These are phyloP conservation scores for Globisporangium cederbergense DNA, from an alignment of 352 stramenopile genomes.

Conservation along the genomic window DNA sequence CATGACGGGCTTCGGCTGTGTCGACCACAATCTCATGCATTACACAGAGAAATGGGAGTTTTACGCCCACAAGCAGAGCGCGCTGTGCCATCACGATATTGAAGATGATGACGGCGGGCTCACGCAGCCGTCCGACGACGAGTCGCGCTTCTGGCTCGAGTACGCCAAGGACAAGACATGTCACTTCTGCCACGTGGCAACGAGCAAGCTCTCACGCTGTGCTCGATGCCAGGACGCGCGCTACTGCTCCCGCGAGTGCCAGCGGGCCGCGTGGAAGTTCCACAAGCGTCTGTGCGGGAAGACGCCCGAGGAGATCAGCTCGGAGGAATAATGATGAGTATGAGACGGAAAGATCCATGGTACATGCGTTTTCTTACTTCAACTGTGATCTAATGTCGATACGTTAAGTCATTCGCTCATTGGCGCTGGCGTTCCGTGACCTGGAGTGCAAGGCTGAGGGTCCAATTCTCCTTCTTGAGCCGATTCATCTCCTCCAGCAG, in stretches of 20 bases:
- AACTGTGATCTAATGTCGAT: neutral
- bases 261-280: constrained; percentile 72
- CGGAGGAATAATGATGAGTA: neutral
- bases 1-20: constrained; percentile 70
- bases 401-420: neutral
- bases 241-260: constrained; percentile 84
- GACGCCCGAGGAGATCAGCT: constrained; percentile 41
- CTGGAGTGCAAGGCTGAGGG: constrained; percentile 56
- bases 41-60: constrained; percentile 84
- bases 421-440: constrained; percentile 36
- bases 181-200: constrained; percentile 52
- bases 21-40: constrained; percentile 79
- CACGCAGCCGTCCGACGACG: constrained; percentile 46
- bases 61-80: constrained; percentile 41
- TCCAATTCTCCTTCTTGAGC: constrained; percentile 71
- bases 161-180: constrained; percentile 58
- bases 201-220: constrained; percentile 58
- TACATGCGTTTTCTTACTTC: constrained; percentile 1
- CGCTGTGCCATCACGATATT: constrained; percentile 27
- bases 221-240: constrained; percentile 58
- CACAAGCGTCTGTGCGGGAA: constrained; percentile 77
- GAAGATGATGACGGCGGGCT: constrained; percentile 37
- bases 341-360: constrained; percentile 8
- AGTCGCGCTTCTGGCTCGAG: constrained; percentile 65
- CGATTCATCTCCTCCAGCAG: constrained; percentile 50